Evolutionary conservation across 73 alveolate genomes (phyloP), one percentile per base, ranked within the genome.

Genomic region (Tetrahymena malaccensis): DNA sequence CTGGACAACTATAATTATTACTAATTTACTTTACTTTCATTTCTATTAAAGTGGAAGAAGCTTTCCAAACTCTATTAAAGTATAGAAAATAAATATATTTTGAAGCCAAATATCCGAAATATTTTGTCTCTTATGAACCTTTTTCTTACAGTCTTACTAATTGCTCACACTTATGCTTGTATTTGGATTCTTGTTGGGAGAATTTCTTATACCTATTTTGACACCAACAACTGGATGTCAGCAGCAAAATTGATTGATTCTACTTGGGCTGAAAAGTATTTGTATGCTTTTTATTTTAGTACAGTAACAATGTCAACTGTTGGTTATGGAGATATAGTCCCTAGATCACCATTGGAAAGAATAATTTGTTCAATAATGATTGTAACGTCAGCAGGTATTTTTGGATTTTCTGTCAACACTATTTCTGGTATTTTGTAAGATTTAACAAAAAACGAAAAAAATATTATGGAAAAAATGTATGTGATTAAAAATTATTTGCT

Each of bases 311-410:
- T 95, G 96, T 84, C 93, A 9, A 95, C 95, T 43, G 96, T 95
- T 10, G 96, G 96, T 13, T 95, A 95, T 85, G 96, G 96, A 13
- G 96, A 95, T 44, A 95, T 95, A 9, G 95, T 55, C 11, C 96
- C 96, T 0, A 44, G 35, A 95, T 70, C 89, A 3, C 89, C 89
- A 27, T 31, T 70, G 25, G 89, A 70, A 70, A 70, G 34, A 70
- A 70, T 70, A 27, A 8, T 31, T 3, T 70, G 89, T 34, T 27
- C 89, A 27, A 0, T 70, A 8, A 70, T 70, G 89, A 31, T 70
- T n/a, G 40, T 70, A 27, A 70, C 37, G 17, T 70, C 89, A 27
- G 89, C 89, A 27, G 89, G 89, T 12, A 70, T 70, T 70, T 70
- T 70, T n/a, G 89, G 89, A 31, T 70, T 70, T 70, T 27, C 89